Percentiles rank a stretch among this genome's conserved stretches.
These are phyloP conservation scores for Geosmithia putterillii DNA, from an alignment of 2,329 filamentous ascomycete species.

Conservation along the genomic window DNA sequence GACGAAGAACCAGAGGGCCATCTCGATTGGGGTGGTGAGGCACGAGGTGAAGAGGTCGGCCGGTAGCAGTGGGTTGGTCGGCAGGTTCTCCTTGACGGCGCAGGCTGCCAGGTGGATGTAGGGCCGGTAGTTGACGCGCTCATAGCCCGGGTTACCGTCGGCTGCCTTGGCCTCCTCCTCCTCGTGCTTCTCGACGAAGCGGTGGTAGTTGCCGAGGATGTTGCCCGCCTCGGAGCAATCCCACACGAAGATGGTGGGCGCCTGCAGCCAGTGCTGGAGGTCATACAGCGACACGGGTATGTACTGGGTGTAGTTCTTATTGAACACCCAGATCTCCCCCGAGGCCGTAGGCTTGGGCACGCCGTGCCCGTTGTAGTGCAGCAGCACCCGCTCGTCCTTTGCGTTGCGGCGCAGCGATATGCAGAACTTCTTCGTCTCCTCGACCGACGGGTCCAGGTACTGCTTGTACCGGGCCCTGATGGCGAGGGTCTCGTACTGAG, in stretches of 20 bases:
- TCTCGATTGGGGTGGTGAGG: slow-evolving; percentile 92
- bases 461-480: slow-evolving; percentile 96
- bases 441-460: slow-evolving; percentile 88
- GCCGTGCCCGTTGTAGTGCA: slow-evolving; percentile 97
- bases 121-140: slow-evolving; percentile 56
- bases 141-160: slow-evolving; percentile 69
- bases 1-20: slow-evolving; percentile 93
- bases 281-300: slow-evolving; percentile 95
- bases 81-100: slow-evolving; percentile 78
- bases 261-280: slow-evolving; percentile 88
- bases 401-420: slow-evolving; percentile 81
- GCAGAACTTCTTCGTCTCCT: slow-evolving; percentile 95
- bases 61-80: slow-evolving; percentile 85
- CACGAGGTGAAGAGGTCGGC: slow-evolving; percentile 95
- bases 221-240: slow-evolving; percentile 95
- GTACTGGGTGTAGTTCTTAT: slow-evolving; percentile 97
- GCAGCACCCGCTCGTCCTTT: slow-evolving; percentile 90
- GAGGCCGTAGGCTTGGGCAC: slow-evolving; percentile 92
- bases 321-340: slow-evolving; percentile 98
- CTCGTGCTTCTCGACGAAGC: slow-evolving; percentile 90
- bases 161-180: slow-evolving; percentile 70
- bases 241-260: slow-evolving; percentile 93
- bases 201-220: slow-evolving; percentile 88
- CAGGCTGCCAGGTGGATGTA: slow-evolving; percentile 90
- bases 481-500: slow-evolving; percentile 91